Percentiles rank a stretch among this genome's conserved stretches.
Evolutionary conservation across 495 filamentous ascomycete genomes (phyloP).

Genomic region (Talaromyces wortmannii): DNA sequence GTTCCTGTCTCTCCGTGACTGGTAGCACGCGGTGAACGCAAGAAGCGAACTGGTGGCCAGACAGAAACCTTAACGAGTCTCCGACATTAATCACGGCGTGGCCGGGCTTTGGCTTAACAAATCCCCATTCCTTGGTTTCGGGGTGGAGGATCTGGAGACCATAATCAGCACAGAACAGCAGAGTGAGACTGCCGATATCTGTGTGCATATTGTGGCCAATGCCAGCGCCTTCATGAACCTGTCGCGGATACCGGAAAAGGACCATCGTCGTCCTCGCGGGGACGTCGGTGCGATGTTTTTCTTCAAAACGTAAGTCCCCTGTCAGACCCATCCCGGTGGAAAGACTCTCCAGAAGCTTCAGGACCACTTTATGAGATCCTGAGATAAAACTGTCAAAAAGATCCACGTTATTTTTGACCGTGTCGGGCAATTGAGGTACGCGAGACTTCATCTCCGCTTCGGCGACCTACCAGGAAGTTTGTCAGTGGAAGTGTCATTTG

Average conservation of each 20-base stretch:
- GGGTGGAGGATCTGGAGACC: conserved; percentile 46
- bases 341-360: conserved; percentile 42
- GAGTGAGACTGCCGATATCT: conserved; percentile 48
- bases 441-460: neutral
- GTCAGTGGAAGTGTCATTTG: neutral
- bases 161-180: conserved; percentile 48
- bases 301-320: conserved; percentile 40
- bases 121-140: conserved; percentile 39
- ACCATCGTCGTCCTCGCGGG: conserved; percentile 39
- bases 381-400: conserved; percentile 2
- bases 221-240: conserved; percentile 33
- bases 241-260: conserved; percentile 22
- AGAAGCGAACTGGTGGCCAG: conserved; percentile 39
- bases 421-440: neutral
- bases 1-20: neutral
- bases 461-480: neutral
- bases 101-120: conserved; percentile 38
- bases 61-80: conserved; percentile 45
- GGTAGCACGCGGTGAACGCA: conserved; percentile 45
- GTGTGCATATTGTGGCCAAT: conserved; percentile 43
- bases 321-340: conserved; percentile 36
- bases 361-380: conserved; percentile 20
- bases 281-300: conserved; percentile 44
- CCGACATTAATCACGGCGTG: conserved; percentile 48
- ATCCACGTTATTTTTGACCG: neutral